These are phyloP conservation scores for Epichloe amarillans DNA, from an alignment of 2,329 filamentous ascomycete genomes.

Conservation along the genomic window DNA sequence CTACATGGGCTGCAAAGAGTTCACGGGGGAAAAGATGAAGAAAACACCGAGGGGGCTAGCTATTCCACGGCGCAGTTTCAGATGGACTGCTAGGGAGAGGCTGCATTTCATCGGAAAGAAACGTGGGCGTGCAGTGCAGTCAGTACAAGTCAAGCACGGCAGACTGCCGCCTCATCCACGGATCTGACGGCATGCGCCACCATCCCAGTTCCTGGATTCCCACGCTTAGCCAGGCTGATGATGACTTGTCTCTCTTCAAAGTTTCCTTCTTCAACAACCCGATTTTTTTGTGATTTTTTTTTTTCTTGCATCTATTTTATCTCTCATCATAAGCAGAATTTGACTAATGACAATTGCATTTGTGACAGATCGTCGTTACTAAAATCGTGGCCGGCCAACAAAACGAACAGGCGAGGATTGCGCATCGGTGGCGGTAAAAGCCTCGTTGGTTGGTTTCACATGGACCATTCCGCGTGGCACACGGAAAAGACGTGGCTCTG, in stretches of 20 bases:
- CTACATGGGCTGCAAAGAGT: not conserved
- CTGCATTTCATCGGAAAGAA: no score
- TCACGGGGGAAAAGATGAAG: no score
- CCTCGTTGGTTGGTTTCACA: not conserved
- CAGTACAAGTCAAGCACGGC: no score
- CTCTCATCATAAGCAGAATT: not conserved
- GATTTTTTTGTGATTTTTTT: not conserved
- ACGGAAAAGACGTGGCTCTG: not conserved
- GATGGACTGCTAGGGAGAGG: no score
- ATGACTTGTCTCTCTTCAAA: not conserved
- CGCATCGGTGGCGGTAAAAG: not conserved
- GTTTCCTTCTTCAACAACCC: not conserved
- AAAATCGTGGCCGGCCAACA: not conserved
- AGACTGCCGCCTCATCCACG: no score
- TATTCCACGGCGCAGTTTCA: no score
- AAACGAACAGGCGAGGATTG: not conserved
- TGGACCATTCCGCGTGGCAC: not conserved
- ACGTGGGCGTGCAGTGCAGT: no score
- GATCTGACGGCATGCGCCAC: no score
- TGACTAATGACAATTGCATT: constrained; percentile 6
- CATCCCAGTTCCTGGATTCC: no score
- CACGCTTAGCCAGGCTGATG: not conserved
- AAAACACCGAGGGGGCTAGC: no score
- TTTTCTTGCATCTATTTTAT: not conserved
- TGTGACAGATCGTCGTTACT: constrained; percentile 13